Base-by-base conservation (phyloP, 2,329 filamentous ascomycete genomes). In the Rhinocladiella similis region DNA sequence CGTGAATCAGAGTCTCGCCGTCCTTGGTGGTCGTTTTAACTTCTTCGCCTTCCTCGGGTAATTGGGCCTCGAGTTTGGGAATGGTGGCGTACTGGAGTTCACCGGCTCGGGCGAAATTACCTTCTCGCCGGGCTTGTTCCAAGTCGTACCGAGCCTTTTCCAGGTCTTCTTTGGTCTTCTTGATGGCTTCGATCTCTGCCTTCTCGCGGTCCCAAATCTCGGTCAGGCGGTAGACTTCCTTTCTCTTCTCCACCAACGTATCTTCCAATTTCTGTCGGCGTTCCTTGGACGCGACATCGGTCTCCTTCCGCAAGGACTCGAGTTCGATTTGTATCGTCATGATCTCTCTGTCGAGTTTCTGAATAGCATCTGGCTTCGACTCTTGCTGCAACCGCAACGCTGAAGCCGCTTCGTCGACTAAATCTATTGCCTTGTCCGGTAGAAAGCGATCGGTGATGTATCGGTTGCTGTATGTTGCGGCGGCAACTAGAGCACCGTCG, bases 271-370 rank as follows among this genome's bases (percentile, higher is more conserved):
- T 93, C 66, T 95, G 89, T 19, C 91, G 83, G 16, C 94, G 85
- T 72, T 97, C 94, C 64, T 86, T 87, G 69, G 91, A 96, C 16
- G 89, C 87, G 47, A 96, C 81, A 65, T 99, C 94, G 10, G 87
- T 96, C 72, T 99, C 94, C 67, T 97, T 97, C 49, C 93, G 84
- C 41, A 99, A 75, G 59, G 91, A 97, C 70, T 97, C 94, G 1
- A 97, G 80, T 71, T 99, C 93, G 61, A 99, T 97, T 69, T 97
- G 93, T 13, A 97, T 91, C 0, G 93, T 97, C 84, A 97, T 95
- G 58, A 97, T 96, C 67, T 92, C 90, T 60, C 95, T 89, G 67
- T 97, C 93, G 1, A 97, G 83, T 49, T 88, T 85, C 76, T 95
- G 90, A 33, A 99, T 97, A 7, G 93, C 86, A 65, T 97, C 94